phyloP scores from a whole-genome alignment of 176 grass and related monocot genomes.

The Echinochloa phyllopogon region DNA sequence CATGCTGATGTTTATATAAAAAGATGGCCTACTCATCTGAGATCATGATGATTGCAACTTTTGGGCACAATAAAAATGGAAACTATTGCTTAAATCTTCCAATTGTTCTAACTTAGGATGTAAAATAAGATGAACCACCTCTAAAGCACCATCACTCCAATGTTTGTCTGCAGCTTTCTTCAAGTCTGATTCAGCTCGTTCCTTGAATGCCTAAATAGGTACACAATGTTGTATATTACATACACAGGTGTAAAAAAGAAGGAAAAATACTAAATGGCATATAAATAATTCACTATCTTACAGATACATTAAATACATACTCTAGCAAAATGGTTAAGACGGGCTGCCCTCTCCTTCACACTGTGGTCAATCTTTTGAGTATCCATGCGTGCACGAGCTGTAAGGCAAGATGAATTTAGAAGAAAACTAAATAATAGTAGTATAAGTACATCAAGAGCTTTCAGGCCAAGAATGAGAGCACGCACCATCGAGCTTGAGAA shows the following conservation, averaged over 20 bases:
- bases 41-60: background rate
- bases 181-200: conserved; percentile 78
- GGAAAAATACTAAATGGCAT: conserved; percentile 27
- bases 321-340: conserved; percentile 73
- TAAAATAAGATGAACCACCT: conserved; percentile 54
- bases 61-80: background rate
- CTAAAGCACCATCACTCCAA: conserved; percentile 97
- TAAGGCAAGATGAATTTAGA: conserved; percentile 42
- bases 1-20: conserved; percentile 10
- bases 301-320: conserved; percentile 54
- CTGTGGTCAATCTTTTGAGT: conserved; percentile 84
- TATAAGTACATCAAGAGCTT: conserved; percentile 5
- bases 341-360: conserved; percentile 83
- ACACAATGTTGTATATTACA: conserved; percentile 30
- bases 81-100: conserved; percentile 1
- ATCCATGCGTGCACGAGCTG: conserved; percentile 89
- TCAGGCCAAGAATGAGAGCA: conserved; percentile 17
- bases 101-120: conserved; percentile 26
- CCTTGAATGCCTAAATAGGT: conserved; percentile 70
- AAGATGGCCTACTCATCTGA: background rate
- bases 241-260: conserved; percentile 26
- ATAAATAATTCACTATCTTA: conserved; percentile 21
- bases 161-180: conserved; percentile 95
- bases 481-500: conserved; percentile 96
- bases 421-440: conserved; percentile 11